These are phyloP conservation scores for Mesembryanthemum crystallinum DNA, from an alignment of 148 eudicot genomes.

Conservation along the genomic window DNA sequence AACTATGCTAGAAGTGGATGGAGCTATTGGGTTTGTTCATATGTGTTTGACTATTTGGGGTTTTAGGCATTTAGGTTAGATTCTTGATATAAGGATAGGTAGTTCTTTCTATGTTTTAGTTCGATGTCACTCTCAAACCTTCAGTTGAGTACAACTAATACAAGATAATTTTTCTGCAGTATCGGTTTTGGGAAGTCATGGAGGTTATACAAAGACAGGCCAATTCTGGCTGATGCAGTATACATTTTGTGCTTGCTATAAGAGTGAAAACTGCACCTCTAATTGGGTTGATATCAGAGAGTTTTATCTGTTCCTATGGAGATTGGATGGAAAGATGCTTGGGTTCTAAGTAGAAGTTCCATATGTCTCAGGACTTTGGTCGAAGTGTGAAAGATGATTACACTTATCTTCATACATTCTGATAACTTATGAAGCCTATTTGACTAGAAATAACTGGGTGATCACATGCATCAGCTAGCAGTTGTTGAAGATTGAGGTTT, in stretches of 20 bases:
- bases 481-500: slow-evolving; percentile 1
- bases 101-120: slow-evolving; percentile 25
- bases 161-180: slow-evolving; percentile 34
- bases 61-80: slow-evolving; percentile 8
- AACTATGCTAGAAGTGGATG: slow-evolving; percentile 5
- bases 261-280: slow-evolving; percentile 20
- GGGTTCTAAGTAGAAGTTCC: slow-evolving; percentile 7
- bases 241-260: slow-evolving; percentile 20
- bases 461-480: background rate
- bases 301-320: slow-evolving; percentile 13
- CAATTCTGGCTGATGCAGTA: slow-evolving; percentile 30
- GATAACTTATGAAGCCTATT: background rate
- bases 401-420: background rate
- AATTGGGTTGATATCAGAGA: slow-evolving; percentile 16
- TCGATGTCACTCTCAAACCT: slow-evolving; percentile 23
- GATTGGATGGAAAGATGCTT: slow-evolving; percentile 8
- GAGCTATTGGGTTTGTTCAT: background rate
- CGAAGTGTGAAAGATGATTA: slow-evolving; percentile 8
- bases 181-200: slow-evolving; percentile 29
- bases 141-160: slow-evolving; percentile 32
- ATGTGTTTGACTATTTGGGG: background rate
- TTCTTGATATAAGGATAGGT: slow-evolving; percentile 6
- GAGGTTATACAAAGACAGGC: slow-evolving; percentile 24
- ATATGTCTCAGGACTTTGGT: slow-evolving; percentile 9
- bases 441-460: background rate